Base-by-base conservation (phyloP, 352 stramenopile species). In the Phytophthora aleatoria region DNA sequence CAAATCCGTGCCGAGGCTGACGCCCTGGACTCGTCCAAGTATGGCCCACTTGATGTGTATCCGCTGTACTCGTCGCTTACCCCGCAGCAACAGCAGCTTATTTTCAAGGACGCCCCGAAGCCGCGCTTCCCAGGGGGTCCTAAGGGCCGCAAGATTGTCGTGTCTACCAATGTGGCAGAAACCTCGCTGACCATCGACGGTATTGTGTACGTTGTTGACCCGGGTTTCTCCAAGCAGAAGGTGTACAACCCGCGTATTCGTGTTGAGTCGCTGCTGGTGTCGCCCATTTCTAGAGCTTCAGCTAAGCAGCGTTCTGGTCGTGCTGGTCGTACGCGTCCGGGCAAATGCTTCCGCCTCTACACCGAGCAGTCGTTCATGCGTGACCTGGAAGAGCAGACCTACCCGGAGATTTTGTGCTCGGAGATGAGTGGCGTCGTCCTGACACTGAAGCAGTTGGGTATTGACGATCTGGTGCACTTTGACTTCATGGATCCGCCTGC, bases 171-270 rank as follows among this genome's bases (percentile, higher is more conserved):
- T 79, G 98, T 99, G 71, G 98, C 98, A 26, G 98, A 99, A 77
- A 99, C 98, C 28, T 99, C 95, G 58, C 73, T 99, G n/a, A 99
- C 98, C 1, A 99, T 99, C 77, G 97, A 99, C 76, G 98, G 97
- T 24, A 99, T 99, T 61, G 97, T 99, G 15, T 99, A 99, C 78
- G 98, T 99, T 30, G 90, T 99, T 41, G 98, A 99, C 80, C 96
- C 97, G 24, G 98, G 98, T 48, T 99, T 99, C 71, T 98, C 88
- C 30, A 99, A 99, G 82, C 97, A 99, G 77, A 99, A 99, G 81
- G 95, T 99, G 20, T 99, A 99, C 85, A 99, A 99, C 82, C 97
- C 98, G 35, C 86, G 97, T 20, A 98, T 98, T 59, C 92, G 97
- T 44, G 97, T 99, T 10, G 97, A 99, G 77, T 99, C 94, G n/a